Conservation (phyloP, 106 monocot genomes). For the Dendrobium catenatum region DNA sequence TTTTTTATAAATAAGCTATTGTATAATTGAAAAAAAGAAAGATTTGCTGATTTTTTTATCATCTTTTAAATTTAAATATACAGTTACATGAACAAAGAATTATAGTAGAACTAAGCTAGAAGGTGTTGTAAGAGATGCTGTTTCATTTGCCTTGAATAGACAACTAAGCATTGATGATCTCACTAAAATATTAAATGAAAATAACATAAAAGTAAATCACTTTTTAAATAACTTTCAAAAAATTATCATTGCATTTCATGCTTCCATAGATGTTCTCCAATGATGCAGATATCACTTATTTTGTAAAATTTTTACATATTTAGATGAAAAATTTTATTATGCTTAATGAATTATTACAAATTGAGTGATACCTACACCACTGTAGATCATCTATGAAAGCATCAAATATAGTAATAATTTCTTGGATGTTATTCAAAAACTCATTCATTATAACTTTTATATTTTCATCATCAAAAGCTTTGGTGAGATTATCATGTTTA, state of each 20-base stretch:
- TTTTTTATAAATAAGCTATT: neutral
- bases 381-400: slow-evolving; percentile 91
- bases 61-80: slow-evolving; percentile 11
- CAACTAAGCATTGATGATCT: slow-evolving; percentile 72
- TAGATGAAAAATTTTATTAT: too few species aligned
- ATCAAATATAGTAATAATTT: slow-evolving; percentile 88
- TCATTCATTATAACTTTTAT: too few species aligned
- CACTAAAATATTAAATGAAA: slow-evolving; percentile 78
- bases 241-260: slow-evolving; percentile 88
- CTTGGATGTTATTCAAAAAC: slow-evolving; percentile 71
- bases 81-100: slow-evolving; percentile 94
- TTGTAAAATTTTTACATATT: neutral
- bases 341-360: neutral
- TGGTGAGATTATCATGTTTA: too few species aligned
- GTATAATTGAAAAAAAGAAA: too few species aligned
- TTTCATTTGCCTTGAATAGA: slow-evolving; percentile 50
- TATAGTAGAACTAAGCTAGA: slow-evolving; percentile 95
- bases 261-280: slow-evolving; percentile 85
- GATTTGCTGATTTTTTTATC: neutral
- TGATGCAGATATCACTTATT: slow-evolving; percentile 57
- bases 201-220: slow-evolving; percentile 93
- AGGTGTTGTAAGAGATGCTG: slow-evolving; percentile 97
- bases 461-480: too few species aligned
- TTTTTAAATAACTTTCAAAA: slow-evolving; percentile 78
- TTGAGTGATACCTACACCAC: slow-evolving; percentile 61